A percentile compares a stretch with the other conserved stretches of the same genome.
Conservation (phyloP, 2,329 filamentous ascomycete genomes). For the Paecilomyces niveus region DNA sequence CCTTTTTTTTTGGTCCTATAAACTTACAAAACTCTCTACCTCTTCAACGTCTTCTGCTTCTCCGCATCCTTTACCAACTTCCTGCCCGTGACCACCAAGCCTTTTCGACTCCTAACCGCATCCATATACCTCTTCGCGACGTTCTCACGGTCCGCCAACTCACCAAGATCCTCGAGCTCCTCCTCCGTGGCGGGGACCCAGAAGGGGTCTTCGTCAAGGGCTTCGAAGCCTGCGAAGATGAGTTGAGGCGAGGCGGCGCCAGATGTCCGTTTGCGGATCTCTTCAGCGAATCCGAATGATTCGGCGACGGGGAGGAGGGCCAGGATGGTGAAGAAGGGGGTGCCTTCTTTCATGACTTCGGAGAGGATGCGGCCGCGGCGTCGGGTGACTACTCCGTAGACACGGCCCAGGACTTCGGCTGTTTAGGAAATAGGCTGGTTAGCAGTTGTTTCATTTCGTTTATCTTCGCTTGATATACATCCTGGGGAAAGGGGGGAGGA, state of each 20-base stretch:
- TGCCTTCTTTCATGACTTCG: constrained; percentile 89
- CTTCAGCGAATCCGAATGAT: constrained; percentile 91
- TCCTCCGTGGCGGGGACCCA: constrained; percentile 98
- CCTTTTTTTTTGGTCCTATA: not conserved
- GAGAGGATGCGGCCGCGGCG: constrained; percentile 82
- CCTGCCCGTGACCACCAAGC: constrained; percentile 70
- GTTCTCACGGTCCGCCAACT: constrained; percentile 89
- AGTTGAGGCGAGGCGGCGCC: constrained; percentile 89
- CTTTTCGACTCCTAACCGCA: constrained; percentile 76
- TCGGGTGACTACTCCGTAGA: constrained; percentile 96
- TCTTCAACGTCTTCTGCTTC: constrained; percentile 75
- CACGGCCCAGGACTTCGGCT: constrained; percentile 87
- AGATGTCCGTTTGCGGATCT: constrained; percentile 89
- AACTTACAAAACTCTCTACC: constrained; percentile 19
- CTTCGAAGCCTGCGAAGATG: constrained; percentile 86
- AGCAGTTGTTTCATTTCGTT: constrained; percentile 12
- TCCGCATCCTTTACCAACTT: constrained; percentile 75
- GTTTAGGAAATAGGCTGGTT: constrained; percentile 10
- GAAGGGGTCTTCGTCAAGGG: constrained; percentile 91
- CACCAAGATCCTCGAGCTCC: constrained; percentile 90
- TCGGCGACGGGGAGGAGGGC: constrained; percentile 85
- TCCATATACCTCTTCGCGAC: constrained; percentile 97
- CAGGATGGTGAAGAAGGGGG: constrained; percentile 90
- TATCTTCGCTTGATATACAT: not conserved
- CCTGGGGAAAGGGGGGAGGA: not conserved